These are phyloP conservation scores for Alternaria gaisen DNA, from an alignment of 2,329 filamentous ascomycete species.

Conservation along the genomic window DNA sequence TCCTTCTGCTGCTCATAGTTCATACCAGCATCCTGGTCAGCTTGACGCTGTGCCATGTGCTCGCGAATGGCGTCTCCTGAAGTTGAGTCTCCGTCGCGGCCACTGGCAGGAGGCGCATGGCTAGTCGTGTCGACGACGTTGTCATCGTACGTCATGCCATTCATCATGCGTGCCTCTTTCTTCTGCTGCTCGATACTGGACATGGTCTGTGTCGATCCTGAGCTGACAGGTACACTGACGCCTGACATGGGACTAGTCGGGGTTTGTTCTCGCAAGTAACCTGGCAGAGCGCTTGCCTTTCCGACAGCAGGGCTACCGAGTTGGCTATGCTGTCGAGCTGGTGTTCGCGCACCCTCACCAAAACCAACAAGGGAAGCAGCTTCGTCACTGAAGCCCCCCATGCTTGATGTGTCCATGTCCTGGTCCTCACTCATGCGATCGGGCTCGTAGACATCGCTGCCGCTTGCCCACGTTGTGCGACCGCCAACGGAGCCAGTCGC, in stretches of 20 bases:
- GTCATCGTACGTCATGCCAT: constrained; percentile 58
- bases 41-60: constrained; percentile 46
- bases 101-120: constrained; percentile 42
- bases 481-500: constrained; percentile 82
- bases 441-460: constrained; percentile 68
- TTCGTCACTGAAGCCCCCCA: constrained; percentile 86
- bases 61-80: constrained; percentile 72
- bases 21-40: constrained; percentile 35
- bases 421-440: constrained; percentile 76
- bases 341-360: constrained; percentile 80
- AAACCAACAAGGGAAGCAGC: constrained; percentile 88
- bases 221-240: constrained; percentile 33
- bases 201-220: constrained; percentile 41
- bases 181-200: constrained; percentile 47
- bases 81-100: constrained; percentile 58
- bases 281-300: constrained; percentile 49
- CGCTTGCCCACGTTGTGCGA: constrained; percentile 73
- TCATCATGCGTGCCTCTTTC: constrained; percentile 55
- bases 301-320: constrained; percentile 80
- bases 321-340: constrained; percentile 66
- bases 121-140: constrained; percentile 53
- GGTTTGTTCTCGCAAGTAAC: constrained; percentile 45
- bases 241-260: constrained; percentile 45
- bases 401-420: constrained; percentile 67
- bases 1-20: constrained; percentile 32